Evolutionary conservation across 2,329 filamentous ascomycete genomes (phyloP), one percentile per base, ranked within the genome.

Genomic region (Ophiocordyceps australis): DNA sequence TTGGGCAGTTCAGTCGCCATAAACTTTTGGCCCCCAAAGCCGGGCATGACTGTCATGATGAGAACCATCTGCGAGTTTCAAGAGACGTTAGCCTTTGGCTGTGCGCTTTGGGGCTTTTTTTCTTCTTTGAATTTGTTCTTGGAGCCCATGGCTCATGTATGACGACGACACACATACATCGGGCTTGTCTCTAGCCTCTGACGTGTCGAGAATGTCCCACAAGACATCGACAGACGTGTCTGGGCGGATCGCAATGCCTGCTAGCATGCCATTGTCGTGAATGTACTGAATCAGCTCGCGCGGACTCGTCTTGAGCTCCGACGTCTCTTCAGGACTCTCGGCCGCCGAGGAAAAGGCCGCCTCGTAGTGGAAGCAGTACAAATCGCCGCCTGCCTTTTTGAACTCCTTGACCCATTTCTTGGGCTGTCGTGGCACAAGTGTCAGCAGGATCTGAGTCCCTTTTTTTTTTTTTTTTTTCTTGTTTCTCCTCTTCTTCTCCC

Each of bases 281-380:
- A 98, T 93, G 47, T 86, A 93, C 39, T 69, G 68, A 40, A 95
- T 81, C 40, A 98, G 58, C 38, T 86, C 80, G 43, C 72, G 74
- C 5, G 89, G 86, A 42, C 56, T 83, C 3, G 86, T 95, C 49
- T 72, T 76, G 32, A 59, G 50, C 28, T 78, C 76, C 10, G 70
- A 71, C 28, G 57, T 64, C 29, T 63, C 66, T 39, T 77, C 71
- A 24, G 86, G 85, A 28, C 65, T 71, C 45, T 85, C 81, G 41
- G 85, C 83, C 19, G 79, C 82, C 22, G 78, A 80, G 26, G 81
- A 92, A 38, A 89, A 67, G 35, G 89, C 89, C 15, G 89, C 89
- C 57, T 98, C 89, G 55, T 95, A 95, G 62, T 98, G 89, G 63
- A 98, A 98, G 63, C 89, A 95, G 62, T 98, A 98, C n/a, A 98